Evolutionary conservation across 169 alveolate species (phyloP).

Genomic region (Fabrea salina): DNA sequence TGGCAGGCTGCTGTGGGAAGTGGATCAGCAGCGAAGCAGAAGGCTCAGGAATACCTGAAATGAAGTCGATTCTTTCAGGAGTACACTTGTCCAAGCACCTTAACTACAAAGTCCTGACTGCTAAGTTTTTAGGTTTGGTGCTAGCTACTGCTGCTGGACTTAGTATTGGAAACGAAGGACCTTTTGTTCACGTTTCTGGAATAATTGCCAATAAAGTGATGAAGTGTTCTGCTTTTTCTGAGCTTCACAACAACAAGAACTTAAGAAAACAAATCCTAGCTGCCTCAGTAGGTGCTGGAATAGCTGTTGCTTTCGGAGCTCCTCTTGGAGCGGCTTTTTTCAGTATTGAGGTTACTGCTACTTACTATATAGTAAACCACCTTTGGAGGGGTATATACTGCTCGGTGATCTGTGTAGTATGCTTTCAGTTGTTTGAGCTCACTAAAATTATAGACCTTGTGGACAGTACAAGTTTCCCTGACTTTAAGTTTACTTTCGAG

Average conservation of each 20-base stretch:
- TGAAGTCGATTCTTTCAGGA: constrained; percentile 79
- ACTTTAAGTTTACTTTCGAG: constrained; percentile 30
- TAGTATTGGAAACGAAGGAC: constrained; percentile 81
- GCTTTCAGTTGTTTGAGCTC: constrained; percentile 49
- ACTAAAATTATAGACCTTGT: constrained; percentile 10
- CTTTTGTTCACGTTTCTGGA: constrained; percentile 77
- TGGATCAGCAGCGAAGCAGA: constrained; percentile 62
- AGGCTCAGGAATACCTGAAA: constrained; percentile 86
- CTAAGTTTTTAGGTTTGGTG: constrained; percentile 68
- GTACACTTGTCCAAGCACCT: constrained; percentile 62
- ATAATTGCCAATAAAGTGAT: constrained; percentile 60
- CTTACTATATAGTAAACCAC: constrained; percentile 74
- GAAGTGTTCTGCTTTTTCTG: constrained; percentile 36
- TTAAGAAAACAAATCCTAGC: constrained; percentile 54
- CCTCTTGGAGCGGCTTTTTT: constrained; percentile 82
- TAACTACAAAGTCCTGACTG: constrained; percentile 63
- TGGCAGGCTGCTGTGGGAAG: neutral
- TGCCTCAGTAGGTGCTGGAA: constrained; percentile 82
- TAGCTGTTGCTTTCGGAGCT: constrained; percentile 77
- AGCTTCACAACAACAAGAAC: constrained; percentile 19
- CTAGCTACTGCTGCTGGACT: constrained; percentile 70
- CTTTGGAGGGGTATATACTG: constrained; percentile 72
- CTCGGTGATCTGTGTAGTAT: constrained; percentile 58
- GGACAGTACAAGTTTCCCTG: neutral
- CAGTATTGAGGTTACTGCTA: constrained; percentile 78